Evolutionary conservation across 805 yeast genomes (phyloP), one percentile per base, ranked within the genome.

Genomic region (Candida nonsorbophila): DNA sequence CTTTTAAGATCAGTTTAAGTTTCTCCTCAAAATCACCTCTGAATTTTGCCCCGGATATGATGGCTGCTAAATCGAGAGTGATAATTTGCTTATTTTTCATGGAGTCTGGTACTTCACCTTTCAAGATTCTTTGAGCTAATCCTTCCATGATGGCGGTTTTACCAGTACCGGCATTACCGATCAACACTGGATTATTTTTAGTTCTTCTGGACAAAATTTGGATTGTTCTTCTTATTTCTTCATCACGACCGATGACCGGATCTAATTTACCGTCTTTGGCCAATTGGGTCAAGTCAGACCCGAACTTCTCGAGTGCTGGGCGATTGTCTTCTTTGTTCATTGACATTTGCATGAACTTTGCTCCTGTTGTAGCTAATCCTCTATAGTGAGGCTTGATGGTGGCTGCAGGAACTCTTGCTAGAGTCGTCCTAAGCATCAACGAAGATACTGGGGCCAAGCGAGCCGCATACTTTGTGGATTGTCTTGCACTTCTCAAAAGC

Each of bases 111-210:
- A 90, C 98, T 51, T 88, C 95, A 8, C 90, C 90, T 33, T 82
- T 76, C 6, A 85, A 77, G 28, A 92, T 88, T 46, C 97, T 67
- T 56, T 92, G 97, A 0, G 97, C 97, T 22, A 92, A 65, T 0
- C 97, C 98, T 51, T 92, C 98, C 76, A 92, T 83, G 34, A 92
- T 77, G 5, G 97, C 94, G 0, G 97, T 92, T 55, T 90, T 90
- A 62, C 98, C 98, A 0, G 96, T 94, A 60, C 98, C 98, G 1
- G 98, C 98, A 42, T 84, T 77, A 38, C 98, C 98, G 23, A 92
- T 87, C 31, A 90, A 57, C 1, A 92, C 95, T 0, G 98, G 98
- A 49, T 90, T 90, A 54, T 92, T 92, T 57, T 90, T 90, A 1
- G 97, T 87, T 53, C 97, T 70, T 44, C 98, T 67, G 1, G 96